Base-by-base conservation (phyloP, 2,329 filamentous ascomycete species). In the Raffaelea arxii region DNA sequence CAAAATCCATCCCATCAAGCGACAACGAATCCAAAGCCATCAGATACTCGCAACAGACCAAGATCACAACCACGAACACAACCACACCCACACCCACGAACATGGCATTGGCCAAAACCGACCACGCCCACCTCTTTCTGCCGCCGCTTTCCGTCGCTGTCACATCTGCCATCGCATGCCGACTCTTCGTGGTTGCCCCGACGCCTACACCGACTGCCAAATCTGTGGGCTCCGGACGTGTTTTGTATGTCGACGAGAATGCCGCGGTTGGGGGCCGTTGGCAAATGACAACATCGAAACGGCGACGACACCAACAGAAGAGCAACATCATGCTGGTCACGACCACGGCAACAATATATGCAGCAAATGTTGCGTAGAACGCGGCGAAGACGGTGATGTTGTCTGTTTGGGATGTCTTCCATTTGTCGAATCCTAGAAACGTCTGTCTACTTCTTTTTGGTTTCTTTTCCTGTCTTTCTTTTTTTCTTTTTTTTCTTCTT, bases 101-200 rank as follows among this genome's bases (percentile, higher is more conserved):
- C n/a, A n/a, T n/a, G n/a, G n/a, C n/a, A n/a, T n/a, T n/a, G n/a
- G n/a, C n/a, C n/a, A n/a, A n/a, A n/a, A n/a, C n/a, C 46, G 18
- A 44, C 49, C 16, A 47, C 27, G 4, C 10, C 25, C 21, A 45
- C 25, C 53, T 6, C 54, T 47, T 32, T 49, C 56, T 2, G 47
- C 58, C 3, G 46, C 59, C 3, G 53, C 64, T 4, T 64, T 79
- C 23, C 65, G 63, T 35, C 72, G 80, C 0, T 86, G 82, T 59
- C 78, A 85, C 63, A 76, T 84, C 52, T 86, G 82, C 67, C 74
- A 75, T 55, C 74, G 79, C 37, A 74, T 74, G 46, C 82, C 82
- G 2, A 80, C 71, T 44, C 78, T 78, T 54, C 82, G 77, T 58
- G 71, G 71, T 6, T 80, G 86, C 47, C 69, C 86, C 27, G 80